Base-by-base conservation (phyloP, 2,329 filamentous ascomycete species). In the Aspergillus puulaauensis region DNA sequence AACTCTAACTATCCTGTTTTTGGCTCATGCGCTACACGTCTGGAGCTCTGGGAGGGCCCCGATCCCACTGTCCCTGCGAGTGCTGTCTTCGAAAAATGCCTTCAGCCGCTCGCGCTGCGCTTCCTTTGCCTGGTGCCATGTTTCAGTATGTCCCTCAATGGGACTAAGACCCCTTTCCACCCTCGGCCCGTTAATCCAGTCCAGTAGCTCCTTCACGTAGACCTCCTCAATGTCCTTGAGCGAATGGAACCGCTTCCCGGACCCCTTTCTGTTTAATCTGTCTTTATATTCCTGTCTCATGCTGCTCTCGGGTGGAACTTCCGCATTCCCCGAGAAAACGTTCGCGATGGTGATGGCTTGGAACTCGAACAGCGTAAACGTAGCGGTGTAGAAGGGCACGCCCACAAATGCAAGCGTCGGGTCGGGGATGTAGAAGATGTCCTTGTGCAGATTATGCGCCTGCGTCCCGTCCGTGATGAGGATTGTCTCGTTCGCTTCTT, bases 361-460 rank as follows among this genome's bases (percentile, higher is more conserved):
- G 63, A 88, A 89, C 59, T 90, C 87, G 59, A 89, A 90, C 0
- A 90, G 75, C 0, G 85, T 85, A 65, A 90, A 90, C 0, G 87
- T 90, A 0, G 86, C 85, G 0, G 84, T 84, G 65, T 88, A 83
- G 65, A 85, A 89, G 0, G 85, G 86, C 0, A 87, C 82, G 0
- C 87, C 87, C 17, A 90, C 75, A 61, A 90, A 90, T 0, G 79
- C 75, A 0, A 90, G 74, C 0, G 84, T 83, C 0, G 87, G 86
- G 59, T 90, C 86, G 0, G 81, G 80, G 44, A 89, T 89, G 70
- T 89, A 90, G 67, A 88, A 90, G 14, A 90, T 86, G 67, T 90
- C 87, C 57, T 84, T 84, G 75, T 90, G 84, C 1, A 90, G 75
- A 62, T 90, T 90, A 65, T 90, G 87, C 4, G 80, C 75, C 68